Evolutionary conservation across 371 early-diverging fungal genomes (phyloP).

Genomic region (Mucor plumbeus): DNA sequence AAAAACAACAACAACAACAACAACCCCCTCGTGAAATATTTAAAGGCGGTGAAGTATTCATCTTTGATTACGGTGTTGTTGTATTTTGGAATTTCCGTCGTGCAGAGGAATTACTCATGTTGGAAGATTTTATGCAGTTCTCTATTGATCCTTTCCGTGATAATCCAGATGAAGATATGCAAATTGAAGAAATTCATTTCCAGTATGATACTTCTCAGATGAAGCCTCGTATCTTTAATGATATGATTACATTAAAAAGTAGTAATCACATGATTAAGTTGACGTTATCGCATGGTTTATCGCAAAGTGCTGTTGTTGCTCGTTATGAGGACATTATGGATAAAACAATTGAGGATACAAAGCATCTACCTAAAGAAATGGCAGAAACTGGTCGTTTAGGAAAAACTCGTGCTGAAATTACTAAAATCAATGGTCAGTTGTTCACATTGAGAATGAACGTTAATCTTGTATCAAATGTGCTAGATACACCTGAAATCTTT

Average conservation of each 20-base stretch:
- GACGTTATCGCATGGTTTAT: constrained; percentile 69
- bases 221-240: constrained; percentile 72
- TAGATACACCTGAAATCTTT: constrained; percentile 64
- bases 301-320: constrained; percentile 75
- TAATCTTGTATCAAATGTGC: constrained; percentile 59
- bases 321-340: constrained; percentile 74
- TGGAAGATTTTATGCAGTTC: constrained; percentile 72
- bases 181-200: constrained; percentile 93
- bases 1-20: neutral
- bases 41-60: constrained; percentile 75
- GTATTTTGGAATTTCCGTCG: constrained; percentile 96
- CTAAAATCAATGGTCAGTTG: constrained; percentile 82
- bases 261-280: constrained; percentile 83
- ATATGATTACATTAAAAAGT: constrained; percentile 74
- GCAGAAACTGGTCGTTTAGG: constrained; percentile 55
- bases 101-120: constrained; percentile 78
- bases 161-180: constrained; percentile 72
- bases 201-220: constrained; percentile 74
- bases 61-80: constrained; percentile 94
- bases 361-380: constrained; percentile 57
- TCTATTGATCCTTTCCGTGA: constrained; percentile 49
- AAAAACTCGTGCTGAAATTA: constrained; percentile 70
- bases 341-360: constrained; percentile 68
- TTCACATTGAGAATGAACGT: constrained; percentile 62
- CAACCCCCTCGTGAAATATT: constrained; percentile 41